Evolutionary conservation across 495 filamentous ascomycete genomes (phyloP).

Genomic region (Aspergillus wentii): DNA sequence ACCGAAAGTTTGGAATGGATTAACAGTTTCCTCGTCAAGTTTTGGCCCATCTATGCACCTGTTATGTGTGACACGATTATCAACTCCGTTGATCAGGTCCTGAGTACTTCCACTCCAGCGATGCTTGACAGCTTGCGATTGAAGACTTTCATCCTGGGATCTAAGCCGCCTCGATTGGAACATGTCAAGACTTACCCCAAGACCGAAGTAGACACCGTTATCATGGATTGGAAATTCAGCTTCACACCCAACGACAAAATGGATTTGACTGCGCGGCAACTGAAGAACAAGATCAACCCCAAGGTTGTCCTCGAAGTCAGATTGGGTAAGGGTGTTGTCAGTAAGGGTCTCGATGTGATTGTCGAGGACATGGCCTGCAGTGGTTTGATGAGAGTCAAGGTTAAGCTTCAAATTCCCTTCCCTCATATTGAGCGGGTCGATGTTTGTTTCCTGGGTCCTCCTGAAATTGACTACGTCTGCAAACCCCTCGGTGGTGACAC

Average conservation of each 20-base stretch:
- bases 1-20: slow-evolving; percentile 97
- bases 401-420: slow-evolving; percentile 94
- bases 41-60: slow-evolving; percentile 98
- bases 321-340: slow-evolving; percentile 89
- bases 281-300: slow-evolving; percentile 93
- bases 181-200: slow-evolving; percentile 98
- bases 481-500: slow-evolving; percentile 94
- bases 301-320: slow-evolving; percentile 93
- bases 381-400: slow-evolving; percentile 91
- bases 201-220: slow-evolving; percentile 86
- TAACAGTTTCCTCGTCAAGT: slow-evolving; percentile 96
- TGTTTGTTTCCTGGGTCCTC: slow-evolving; percentile 74
- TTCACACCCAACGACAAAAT: slow-evolving; percentile 93
- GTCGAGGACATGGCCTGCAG: slow-evolving; percentile 96
- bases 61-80: slow-evolving; percentile 90
- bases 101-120: slow-evolving; percentile 83
- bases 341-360: slow-evolving; percentile 94
- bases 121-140: slow-evolving; percentile 92
- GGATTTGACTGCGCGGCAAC: slow-evolving; percentile 83
- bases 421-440: slow-evolving; percentile 92
- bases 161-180: slow-evolving; percentile 92
- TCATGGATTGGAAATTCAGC: slow-evolving; percentile 99
- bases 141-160: slow-evolving; percentile 85
- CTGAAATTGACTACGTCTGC: slow-evolving; percentile 89
- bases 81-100: slow-evolving; percentile 87